Conservation (phyloP, 441 rosid species). For the Metrosideros polymorpha region DNA sequence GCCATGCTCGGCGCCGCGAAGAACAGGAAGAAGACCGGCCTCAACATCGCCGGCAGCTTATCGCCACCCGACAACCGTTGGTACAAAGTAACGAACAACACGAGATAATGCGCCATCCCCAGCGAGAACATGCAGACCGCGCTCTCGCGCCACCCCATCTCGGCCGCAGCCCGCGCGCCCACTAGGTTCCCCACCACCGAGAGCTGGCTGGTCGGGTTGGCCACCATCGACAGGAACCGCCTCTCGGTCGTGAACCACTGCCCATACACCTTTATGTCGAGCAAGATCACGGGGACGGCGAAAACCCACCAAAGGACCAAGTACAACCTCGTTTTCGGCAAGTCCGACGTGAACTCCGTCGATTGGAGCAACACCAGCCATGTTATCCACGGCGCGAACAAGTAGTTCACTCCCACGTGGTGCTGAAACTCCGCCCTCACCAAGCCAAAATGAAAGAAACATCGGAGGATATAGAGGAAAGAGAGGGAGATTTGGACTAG, state of each 20-base stretch:
- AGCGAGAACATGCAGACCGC: slow-evolving; percentile 2
- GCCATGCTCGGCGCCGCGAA: slow-evolving; percentile 1
- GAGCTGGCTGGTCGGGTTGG: slow-evolving; percentile 2
- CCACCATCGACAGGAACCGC: slow-evolving; percentile 1
- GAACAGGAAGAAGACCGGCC: slow-evolving; percentile 4
- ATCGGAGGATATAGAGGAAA: background rate
- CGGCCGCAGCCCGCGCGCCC: background rate
- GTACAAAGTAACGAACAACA: slow-evolving; percentile 3
- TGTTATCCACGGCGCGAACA: slow-evolving; percentile 6
- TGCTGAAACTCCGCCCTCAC: slow-evolving; percentile 7
- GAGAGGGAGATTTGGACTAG: background rate
- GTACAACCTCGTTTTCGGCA: background rate
- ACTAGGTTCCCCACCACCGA: slow-evolving; percentile 7
- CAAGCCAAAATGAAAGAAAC: background rate
- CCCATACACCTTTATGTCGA: slow-evolving; percentile 1
- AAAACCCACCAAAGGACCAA: background rate
- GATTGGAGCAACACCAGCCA: background rate
- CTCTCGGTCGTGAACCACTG: slow-evolving; percentile 8
- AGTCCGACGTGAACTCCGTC: background rate
- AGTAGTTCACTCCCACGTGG: slow-evolving; percentile 2
- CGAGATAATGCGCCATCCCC: slow-evolving; percentile 3
- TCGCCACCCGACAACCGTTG: slow-evolving; percentile 1
- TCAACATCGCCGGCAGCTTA: background rate
- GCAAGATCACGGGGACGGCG: background rate
- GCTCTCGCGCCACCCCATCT: slow-evolving; percentile 2